Base-by-base conservation (phyloP, 2,329 filamentous ascomycete genomes). In the Dryadomyces sulphureus region DNA sequence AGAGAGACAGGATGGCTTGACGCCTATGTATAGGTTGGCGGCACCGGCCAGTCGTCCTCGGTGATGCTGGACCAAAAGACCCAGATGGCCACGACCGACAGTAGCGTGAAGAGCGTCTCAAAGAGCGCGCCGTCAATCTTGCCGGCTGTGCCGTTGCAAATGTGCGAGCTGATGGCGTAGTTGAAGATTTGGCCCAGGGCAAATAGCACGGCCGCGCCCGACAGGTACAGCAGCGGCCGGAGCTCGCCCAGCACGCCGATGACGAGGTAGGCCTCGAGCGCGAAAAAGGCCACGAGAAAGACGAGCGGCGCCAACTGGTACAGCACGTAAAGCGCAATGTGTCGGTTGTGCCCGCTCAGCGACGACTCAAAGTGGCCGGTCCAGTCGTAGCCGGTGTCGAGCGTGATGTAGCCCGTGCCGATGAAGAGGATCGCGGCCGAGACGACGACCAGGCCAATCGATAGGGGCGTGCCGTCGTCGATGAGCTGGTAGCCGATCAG, bases 31-130 rank as follows among this genome's bases (percentile, higher is more conserved):
- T 52, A 60, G 46, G 61, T 61, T 9, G 62, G 63, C 30, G 70
- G 66, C 63, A 74, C 73, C 17, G 89, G 87, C 92, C 92, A 98
- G 67, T 95, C 90, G 58, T 98, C 92, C 65, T 98, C 92, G 16
- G 92, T 98, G 57, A 98, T 98, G 66, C 88, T 95, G 41, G 88
- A 94, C 92, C 92, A 98, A 70, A 98, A 98, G 48, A 85, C 64
- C 89, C 92, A 98, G 53, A 95, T 67, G 65, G 78, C 78, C 17
- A 86, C 72, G 5, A 98, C 87, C 0, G 89, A 73, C 12, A 90
- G 66, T 1, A 95, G 70, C 0, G 89, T 96, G 66, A 98, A 96
- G 7, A 96, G 68, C 0, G 89, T 94, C 62, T 95, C 77, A 62
- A 98, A 98, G 1, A 98, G 65, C 6, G 90, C 79, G 43, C 92